Evolutionary conservation across 1,284 basidiomycete genomes (phyloP).

Genomic region (Pholiota adiposa): DNA sequence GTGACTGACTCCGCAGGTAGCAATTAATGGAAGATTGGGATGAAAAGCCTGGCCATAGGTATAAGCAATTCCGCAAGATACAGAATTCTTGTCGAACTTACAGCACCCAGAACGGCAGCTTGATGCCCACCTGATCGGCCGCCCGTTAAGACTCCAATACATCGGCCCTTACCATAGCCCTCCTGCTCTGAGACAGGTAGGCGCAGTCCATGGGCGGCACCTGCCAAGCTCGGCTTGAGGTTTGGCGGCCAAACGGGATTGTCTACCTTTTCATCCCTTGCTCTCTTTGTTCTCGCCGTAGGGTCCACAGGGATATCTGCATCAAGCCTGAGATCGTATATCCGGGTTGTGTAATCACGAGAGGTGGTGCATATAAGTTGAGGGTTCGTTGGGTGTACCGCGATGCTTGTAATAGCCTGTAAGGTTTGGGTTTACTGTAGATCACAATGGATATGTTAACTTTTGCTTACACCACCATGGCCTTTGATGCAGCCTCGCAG

Average conservation of each 20-base stretch:
- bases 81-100: conserved; percentile 36
- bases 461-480: conserved; percentile 66
- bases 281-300: not conserved
- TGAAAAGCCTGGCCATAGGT: conserved; percentile 61
- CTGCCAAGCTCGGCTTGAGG: conserved; percentile 53
- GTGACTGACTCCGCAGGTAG: conserved; percentile 69
- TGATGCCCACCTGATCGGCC: conserved; percentile 73
- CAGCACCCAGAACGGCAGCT: conserved; percentile 67
- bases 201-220: conserved; percentile 72
- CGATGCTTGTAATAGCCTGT: conserved; percentile 70
- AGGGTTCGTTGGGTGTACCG: conserved; percentile 59
- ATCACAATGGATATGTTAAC: not conserved
- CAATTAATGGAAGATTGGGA: conserved; percentile 60
- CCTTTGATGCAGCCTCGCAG: conserved; percentile 58
- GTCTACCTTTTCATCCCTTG: conserved; percentile 9
- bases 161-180: conserved; percentile 63
- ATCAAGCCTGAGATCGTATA: conserved; percentile 60
- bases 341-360: conserved; percentile 63
- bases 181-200: conserved; percentile 49
- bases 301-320: conserved; percentile 25
- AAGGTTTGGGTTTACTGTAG: not conserved
- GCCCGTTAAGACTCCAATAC: conserved; percentile 65
- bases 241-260: conserved; percentile 67
- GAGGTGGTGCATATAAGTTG: conserved; percentile 71
- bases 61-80: not conserved